A percentile compares a stretch with the other conserved stretches of the same genome.
Evolutionary conservation across 495 filamentous ascomycete genomes (phyloP).

Genomic region (Tuber umbilicatum): DNA sequence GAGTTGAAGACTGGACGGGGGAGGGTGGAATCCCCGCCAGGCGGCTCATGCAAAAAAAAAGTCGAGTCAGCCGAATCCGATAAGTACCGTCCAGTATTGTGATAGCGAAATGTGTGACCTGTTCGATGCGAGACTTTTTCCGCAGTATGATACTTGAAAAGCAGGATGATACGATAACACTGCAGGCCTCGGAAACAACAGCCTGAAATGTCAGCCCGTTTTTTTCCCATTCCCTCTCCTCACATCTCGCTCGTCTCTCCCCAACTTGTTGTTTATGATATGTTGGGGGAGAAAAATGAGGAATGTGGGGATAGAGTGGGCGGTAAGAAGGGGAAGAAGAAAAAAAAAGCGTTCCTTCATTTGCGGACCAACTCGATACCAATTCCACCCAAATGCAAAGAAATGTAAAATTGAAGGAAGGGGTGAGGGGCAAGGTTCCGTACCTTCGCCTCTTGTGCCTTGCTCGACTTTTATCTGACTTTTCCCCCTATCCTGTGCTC

Average conservation of each 20-base stretch:
- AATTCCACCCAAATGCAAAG: conserved; percentile 5
- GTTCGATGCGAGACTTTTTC: conserved; percentile 2
- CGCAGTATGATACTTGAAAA: neutral
- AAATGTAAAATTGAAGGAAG: conserved; percentile 15
- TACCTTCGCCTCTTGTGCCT: neutral
- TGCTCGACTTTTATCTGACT: neutral
- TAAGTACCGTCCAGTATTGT: conserved; percentile 16
- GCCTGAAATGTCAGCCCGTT: conserved; percentile 29
- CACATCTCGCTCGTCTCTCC: neutral
- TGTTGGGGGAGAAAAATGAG: conserved; percentile 10
- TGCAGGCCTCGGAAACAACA: conserved; percentile 22
- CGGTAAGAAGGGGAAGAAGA: conserved; percentile 6
- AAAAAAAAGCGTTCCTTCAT: conserved; percentile 6
- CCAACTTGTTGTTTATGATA: neutral
- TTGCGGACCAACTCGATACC: neutral
- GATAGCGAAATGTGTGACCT: conserved; percentile 11
- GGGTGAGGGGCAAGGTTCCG: neutral
- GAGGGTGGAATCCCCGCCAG: neutral
- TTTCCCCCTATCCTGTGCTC: neutral
- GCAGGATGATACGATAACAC: conserved; percentile 26
- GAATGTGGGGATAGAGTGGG: neutral
- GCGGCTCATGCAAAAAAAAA: conserved; percentile 26
- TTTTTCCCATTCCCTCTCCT: neutral
- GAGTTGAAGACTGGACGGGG: conserved; percentile 12
- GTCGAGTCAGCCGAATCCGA: conserved; percentile 16